Percentiles rank a stretch among this genome's conserved stretches.
phyloP scores from a whole-genome alignment of 2,329 filamentous ascomycete genomes.

The Dissoconium aciculare region DNA sequence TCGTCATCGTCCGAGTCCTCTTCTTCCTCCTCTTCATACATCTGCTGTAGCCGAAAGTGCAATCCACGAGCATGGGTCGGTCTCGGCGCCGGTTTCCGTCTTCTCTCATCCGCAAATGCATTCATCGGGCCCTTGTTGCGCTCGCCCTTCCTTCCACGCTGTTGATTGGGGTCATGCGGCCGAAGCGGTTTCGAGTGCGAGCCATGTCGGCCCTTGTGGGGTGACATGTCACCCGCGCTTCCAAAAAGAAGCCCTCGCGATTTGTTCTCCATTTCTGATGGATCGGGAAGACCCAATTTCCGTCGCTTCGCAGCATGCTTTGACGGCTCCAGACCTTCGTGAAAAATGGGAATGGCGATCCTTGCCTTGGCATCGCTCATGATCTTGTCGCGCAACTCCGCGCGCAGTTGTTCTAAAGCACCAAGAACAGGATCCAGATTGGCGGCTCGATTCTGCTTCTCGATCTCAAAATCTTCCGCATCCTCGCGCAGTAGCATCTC shows the following conservation, averaged over 20 bases:
- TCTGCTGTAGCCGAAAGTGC: slow-evolving; percentile 61
- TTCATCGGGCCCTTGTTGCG: slow-evolving; percentile 26
- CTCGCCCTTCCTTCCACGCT: slow-evolving; percentile 25
- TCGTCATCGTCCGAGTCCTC: slow-evolving; percentile 65
- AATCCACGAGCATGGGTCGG: slow-evolving; percentile 59
- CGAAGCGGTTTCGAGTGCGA: slow-evolving; percentile 28
- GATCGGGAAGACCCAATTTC: slow-evolving; percentile 61
- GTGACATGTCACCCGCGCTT: slow-evolving; percentile 46
- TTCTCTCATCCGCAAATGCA: slow-evolving; percentile 43
- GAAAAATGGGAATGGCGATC: slow-evolving; percentile 66
- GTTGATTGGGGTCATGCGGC: slow-evolving; percentile 30
- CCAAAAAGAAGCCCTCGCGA: slow-evolving; percentile 29
- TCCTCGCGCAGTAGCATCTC: slow-evolving; percentile 56
- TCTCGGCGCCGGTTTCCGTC: slow-evolving; percentile 39
- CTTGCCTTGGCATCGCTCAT: slow-evolving; percentile 79
- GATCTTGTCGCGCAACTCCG: slow-evolving; percentile 73
- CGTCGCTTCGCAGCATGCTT: slow-evolving; percentile 67
- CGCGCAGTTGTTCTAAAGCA: slow-evolving; percentile 61
- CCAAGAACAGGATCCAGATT: slow-evolving; percentile 83
- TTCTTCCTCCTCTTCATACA: slow-evolving; percentile 61
- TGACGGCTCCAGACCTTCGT: slow-evolving; percentile 66
- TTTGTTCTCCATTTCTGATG: slow-evolving; percentile 41
- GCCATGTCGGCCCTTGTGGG: slow-evolving; percentile 45
- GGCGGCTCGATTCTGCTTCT: slow-evolving; percentile 73
- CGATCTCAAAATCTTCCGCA: slow-evolving; percentile 70